These are phyloP conservation scores for Rhizophora apiculata DNA, from an alignment of 345 rosid species.

Conservation along the genomic window DNA sequence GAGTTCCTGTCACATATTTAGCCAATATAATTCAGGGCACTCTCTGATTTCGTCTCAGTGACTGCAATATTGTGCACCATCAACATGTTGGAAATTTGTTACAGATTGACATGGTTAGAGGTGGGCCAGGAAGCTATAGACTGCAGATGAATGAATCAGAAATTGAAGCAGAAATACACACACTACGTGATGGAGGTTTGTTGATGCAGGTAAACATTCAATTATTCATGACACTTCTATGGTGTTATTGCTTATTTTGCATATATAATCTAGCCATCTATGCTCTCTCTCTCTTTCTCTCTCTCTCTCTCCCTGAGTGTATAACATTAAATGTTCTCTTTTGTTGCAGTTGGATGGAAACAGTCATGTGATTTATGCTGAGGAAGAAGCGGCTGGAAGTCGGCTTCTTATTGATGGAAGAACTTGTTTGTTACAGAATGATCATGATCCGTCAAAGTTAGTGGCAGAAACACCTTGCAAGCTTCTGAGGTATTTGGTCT, in stretches of 20 bases:
- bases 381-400: slow-evolving; percentile 99
- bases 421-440: slow-evolving; percentile 98
- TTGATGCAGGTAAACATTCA: slow-evolving; percentile 85
- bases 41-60: not conserved
- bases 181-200: slow-evolving; percentile 97
- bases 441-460: slow-evolving; percentile 97
- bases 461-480: slow-evolving; percentile 99
- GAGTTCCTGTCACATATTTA: slow-evolving; percentile 15
- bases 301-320: not conserved
- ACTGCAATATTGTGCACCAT: not conserved
- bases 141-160: slow-evolving; percentile 85
- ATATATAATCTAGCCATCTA: not conserved
- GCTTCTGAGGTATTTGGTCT: slow-evolving; percentile 83
- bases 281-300: not conserved
- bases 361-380: slow-evolving; percentile 98
- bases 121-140: slow-evolving; percentile 91
- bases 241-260: slow-evolving; percentile 2
- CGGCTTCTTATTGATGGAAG: slow-evolving; percentile 99
- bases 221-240: not conserved
- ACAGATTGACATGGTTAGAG: slow-evolving; percentile 92
- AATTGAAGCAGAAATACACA: slow-evolving; percentile 95
- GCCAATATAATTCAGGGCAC: not conserved
- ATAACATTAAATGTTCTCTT: slow-evolving; percentile 3
- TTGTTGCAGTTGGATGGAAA: slow-evolving; percentile 86
- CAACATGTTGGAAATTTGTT: slow-evolving; percentile 22